phyloP scores from a whole-genome alignment of 208 protist genomes.

The Acanthamoeba healyi region DNA sequence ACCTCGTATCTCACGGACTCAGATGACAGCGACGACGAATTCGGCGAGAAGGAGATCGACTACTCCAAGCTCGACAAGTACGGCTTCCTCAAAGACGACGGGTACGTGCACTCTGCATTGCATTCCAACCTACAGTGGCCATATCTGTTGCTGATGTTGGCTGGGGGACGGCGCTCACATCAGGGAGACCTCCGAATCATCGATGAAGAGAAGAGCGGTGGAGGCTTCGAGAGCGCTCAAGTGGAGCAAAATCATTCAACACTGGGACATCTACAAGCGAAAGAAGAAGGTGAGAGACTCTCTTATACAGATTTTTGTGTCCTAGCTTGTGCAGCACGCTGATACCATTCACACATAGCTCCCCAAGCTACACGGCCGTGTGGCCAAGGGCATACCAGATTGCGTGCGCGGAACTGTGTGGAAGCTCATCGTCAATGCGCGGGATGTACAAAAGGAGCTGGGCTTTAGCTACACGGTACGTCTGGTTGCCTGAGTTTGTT shows the following conservation, averaged over 20 bases:
- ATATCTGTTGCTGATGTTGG: too few relatives aligned
- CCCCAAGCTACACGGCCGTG: background rate
- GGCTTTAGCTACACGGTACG: background rate
- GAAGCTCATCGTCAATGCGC: background rate
- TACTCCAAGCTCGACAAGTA: background rate
- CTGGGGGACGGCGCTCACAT: too few relatives aligned
- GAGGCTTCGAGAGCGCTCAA: background rate
- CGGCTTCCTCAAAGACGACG: background rate
- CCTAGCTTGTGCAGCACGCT: too few relatives aligned
- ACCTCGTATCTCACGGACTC: background rate
- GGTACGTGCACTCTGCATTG: background rate
- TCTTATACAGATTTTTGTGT: background rate
- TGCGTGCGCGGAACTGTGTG: background rate
- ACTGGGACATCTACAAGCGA: background rate
- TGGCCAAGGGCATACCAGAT: constrained; percentile 1
- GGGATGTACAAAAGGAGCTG: background rate
- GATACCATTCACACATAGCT: background rate
- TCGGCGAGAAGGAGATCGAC: background rate
- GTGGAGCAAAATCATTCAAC: background rate
- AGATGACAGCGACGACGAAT: background rate
- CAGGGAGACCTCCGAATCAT: too few relatives aligned
- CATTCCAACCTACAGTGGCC: too few relatives aligned
- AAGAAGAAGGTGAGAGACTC: constrained; percentile 10
- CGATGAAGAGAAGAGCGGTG: background rate
- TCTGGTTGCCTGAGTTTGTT: too few relatives aligned